Conservation (phyloP, 495 filamentous ascomycete genomes). For the Lentithecium fluviatile region DNA sequence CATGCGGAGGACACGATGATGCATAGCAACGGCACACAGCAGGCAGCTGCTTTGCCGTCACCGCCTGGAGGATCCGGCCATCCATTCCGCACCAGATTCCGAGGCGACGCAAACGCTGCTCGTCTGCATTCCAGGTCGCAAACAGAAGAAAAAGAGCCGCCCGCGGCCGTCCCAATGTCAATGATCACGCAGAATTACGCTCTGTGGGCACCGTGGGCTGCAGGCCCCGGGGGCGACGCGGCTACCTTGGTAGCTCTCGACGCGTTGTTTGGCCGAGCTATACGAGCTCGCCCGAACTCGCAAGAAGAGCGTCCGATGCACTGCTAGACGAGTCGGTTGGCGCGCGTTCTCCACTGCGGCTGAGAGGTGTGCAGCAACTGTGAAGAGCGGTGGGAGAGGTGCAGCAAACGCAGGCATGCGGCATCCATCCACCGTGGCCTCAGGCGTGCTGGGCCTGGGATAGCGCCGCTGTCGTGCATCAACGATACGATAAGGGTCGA, state of each 20-base stretch:
- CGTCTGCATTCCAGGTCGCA: too few species aligned
- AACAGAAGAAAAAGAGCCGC: too few species aligned
- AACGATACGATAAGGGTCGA: background rate
- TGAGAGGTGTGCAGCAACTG: background rate
- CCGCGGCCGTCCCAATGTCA: too few species aligned
- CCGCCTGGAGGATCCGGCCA: too few species aligned
- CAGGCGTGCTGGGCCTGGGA: background rate
- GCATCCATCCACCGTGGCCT: background rate
- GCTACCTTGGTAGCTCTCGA: background rate
- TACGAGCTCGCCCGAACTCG: background rate
- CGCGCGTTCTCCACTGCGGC: background rate
- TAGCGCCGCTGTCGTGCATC: conserved; percentile 1
- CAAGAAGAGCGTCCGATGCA: background rate
- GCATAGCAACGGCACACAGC: conserved; percentile 18
- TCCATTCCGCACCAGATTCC: too few species aligned
- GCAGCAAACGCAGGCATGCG: background rate
- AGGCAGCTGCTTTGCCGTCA: too few species aligned
- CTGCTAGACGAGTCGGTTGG: background rate
- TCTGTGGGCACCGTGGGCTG: too few species aligned
- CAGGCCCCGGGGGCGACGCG: conserved; percentile 4
- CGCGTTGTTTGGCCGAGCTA: background rate
- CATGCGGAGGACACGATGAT: conserved; percentile 26
- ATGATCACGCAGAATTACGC: too few species aligned
- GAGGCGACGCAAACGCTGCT: too few species aligned
- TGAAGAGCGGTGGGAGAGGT: conserved; percentile 8